Conservation (phyloP, 148 eudicot genomes). For the Chenopodium berlandieri region DNA sequence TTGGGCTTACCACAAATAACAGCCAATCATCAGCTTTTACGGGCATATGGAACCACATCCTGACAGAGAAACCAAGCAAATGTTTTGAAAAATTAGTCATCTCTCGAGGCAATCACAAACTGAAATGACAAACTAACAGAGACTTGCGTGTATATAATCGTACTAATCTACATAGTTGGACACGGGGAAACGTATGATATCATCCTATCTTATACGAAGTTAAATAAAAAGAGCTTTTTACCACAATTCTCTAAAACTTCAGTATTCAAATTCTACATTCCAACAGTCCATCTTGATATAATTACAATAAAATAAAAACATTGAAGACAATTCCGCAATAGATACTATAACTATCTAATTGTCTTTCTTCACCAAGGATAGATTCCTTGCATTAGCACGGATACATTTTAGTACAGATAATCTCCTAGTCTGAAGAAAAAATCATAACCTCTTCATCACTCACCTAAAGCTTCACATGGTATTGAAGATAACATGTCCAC, state of each 20-base stretch:
- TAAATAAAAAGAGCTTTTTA: no score
- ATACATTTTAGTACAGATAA: no score
- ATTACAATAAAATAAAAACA: no score
- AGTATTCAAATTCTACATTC: no score
- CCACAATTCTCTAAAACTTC: no score
- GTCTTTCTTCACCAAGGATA: no score
- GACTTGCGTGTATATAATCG: background rate
- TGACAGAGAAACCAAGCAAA: conserved; percentile 31
- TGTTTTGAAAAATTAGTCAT: background rate
- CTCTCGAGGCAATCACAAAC: background rate
- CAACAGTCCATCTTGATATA: no score
- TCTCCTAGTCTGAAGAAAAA: background rate
- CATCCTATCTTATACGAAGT: background rate
- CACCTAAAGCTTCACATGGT: background rate
- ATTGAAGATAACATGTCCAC: background rate
- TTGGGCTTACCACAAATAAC: conserved; percentile 65
- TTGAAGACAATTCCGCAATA: no score
- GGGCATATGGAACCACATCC: conserved; percentile 97
- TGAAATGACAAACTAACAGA: background rate
- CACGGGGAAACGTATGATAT: background rate
- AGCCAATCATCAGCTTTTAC: conserved; percentile 97
- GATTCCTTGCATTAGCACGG: no score
- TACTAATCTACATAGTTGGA: background rate
- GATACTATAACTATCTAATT: no score
- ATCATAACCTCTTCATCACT: background rate